Base-by-base conservation (phyloP, 306 rosid species). In the Lathyrus tuberosus region DNA sequence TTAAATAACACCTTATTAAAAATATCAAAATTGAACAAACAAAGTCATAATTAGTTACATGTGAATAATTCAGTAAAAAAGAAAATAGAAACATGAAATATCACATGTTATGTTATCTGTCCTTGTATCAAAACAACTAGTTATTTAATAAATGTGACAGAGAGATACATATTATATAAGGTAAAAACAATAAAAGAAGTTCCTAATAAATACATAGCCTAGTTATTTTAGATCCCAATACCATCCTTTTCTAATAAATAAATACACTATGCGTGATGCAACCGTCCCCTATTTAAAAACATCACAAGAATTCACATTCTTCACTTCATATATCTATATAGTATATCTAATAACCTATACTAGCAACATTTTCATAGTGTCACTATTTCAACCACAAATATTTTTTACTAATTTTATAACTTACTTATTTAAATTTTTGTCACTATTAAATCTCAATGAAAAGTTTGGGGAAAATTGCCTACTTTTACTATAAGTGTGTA, bases 301-400 rank as follows among this genome's bases (percentile, higher is more conserved):
- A 52, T 85, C 94, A 79, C 86, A 84, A 79, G 94, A 81, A 58
- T 30, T 75, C 75, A 47, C 79, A 26, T 31, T 26, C 70, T 18
- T 63, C n/a, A 18, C 24, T 47, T 73, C 17, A 12, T 56, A 24
- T 5, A 28, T 52, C n/a, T 52, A 26, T 9, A 35, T 22, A 31
- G 17, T 26, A 35, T 30, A 24, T 30, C 44, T 65, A 40, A 22
- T 41, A 56, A 35, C 40, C 57, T 10, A 7, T n/a, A 16, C 47
- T 65, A 69, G 8, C 49, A 63, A 15, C 58, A 53, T 62, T 33
- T 52, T 62, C 31, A 26, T 44, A 51, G 16, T 79, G 68, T 72
- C 56, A 72, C 74, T 83, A 37, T 57, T 69, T 40, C 33, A 61
- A 54, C 66, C 66, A 62, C 63, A 26, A 20, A 40, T 30, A 51